A percentile compares a stretch with the other conserved stretches of the same genome.
Conservation (phyloP, 2,329 filamentous ascomycete species). For the Monosporascus sp. region DNA sequence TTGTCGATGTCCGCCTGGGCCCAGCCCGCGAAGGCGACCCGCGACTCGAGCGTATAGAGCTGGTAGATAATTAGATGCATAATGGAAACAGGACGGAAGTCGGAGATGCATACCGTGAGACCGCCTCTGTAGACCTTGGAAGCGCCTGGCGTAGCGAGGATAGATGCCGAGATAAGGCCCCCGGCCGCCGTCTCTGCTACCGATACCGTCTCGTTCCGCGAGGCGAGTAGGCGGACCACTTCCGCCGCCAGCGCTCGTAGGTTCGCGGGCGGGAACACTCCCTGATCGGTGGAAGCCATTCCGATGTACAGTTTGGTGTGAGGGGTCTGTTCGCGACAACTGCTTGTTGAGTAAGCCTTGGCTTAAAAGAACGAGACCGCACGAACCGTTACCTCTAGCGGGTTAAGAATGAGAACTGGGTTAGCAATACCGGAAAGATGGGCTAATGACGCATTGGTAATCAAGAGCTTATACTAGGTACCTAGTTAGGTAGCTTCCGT, state of each 20-base stretch:
- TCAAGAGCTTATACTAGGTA: too few species aligned
- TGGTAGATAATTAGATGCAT: not conserved
- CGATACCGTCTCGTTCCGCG: slow-evolving; percentile 51
- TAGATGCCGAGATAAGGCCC: slow-evolving; percentile 53
- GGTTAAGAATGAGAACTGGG: too few species aligned
- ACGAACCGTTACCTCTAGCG: too few species aligned
- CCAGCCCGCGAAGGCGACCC: slow-evolving; percentile 57
- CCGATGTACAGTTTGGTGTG: too few species aligned
- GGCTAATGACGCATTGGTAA: too few species aligned
- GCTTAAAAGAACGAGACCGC: too few species aligned
- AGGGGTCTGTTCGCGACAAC: too few species aligned
- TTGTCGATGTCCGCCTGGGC: slow-evolving; percentile 43
- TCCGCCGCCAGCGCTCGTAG: slow-evolving; percentile 40
- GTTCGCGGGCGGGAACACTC: slow-evolving; percentile 24
- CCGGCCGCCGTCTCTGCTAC: slow-evolving; percentile 62
- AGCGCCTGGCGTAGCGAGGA: slow-evolving; percentile 55
- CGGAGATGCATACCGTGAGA: slow-evolving; percentile 34
- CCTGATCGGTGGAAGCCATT: not conserved
- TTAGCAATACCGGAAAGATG: too few species aligned
- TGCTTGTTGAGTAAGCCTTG: too few species aligned
- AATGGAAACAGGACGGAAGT: not conserved
- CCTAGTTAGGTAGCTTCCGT: too few species aligned
- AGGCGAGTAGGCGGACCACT: slow-evolving; percentile 47
- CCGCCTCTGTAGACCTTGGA: slow-evolving; percentile 55
- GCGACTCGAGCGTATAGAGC: slow-evolving; percentile 54